These are phyloP conservation scores for Pichia cabralensis DNA, from an alignment of 805 yeast genomes.

Conservation along the genomic window DNA sequence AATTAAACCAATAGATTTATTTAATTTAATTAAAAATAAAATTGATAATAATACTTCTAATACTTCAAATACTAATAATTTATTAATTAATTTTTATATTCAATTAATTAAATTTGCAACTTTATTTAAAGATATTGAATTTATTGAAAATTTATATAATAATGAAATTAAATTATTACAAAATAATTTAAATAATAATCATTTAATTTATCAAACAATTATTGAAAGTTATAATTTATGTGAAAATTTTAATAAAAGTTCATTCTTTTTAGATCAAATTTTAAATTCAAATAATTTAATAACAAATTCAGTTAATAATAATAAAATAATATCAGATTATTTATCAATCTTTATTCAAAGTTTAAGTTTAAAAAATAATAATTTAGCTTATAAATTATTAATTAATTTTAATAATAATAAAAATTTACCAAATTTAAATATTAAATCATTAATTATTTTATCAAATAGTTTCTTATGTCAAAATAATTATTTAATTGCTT, in stretches of 20 bases:
- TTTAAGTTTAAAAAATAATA: conserved; percentile 18
- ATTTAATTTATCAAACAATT: conserved; percentile 39
- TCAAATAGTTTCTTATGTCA: conserved; percentile 17
- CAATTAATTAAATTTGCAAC: conserved; percentile 32
- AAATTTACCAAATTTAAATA: conserved; percentile 28
- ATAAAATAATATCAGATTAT: conserved; percentile 12
- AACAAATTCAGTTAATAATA: conserved; percentile 7
- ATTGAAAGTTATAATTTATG: conserved; percentile 44
- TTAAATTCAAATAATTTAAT: conserved; percentile 24
- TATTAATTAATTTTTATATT: too few species aligned
- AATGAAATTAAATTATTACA: not conserved
- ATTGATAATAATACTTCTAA: conserved; percentile 8
- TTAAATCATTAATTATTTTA: conserved; percentile 18
- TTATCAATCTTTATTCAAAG: conserved; percentile 22
- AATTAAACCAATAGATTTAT: conserved; percentile 13
- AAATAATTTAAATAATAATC: conserved; percentile 26
- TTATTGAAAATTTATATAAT: conserved; percentile 30
- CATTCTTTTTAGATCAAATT: conserved; percentile 47
- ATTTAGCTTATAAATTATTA: conserved; percentile 17
- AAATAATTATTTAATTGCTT: conserved; percentile 16
- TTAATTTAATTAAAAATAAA: conserved; percentile 10
- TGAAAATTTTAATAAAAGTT: conserved; percentile 40
- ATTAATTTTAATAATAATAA: conserved; percentile 20
- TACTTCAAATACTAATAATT: too few species aligned
- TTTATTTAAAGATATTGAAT: conserved; percentile 27